phyloP scores from a whole-genome alignment of 352 stramenopile genomes.

The Phytophthora fragariae region DNA sequence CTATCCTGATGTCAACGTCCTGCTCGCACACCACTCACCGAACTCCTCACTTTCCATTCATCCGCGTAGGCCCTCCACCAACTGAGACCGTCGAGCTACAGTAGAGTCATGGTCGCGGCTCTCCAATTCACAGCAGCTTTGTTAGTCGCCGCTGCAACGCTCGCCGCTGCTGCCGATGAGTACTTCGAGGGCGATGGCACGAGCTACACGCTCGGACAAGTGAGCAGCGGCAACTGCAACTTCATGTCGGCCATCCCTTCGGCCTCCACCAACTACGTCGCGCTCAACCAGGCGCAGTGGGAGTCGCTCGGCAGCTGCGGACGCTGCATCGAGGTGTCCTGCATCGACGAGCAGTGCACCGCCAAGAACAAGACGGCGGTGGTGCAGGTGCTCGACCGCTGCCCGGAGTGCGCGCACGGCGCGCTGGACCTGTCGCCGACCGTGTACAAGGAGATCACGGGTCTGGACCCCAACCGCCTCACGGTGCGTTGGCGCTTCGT shows the following conservation, averaged over 20 bases:
- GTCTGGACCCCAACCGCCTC: slow-evolving; percentile 58
- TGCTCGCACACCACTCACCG: slow-evolving; percentile 3
- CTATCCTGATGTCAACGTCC: slow-evolving; percentile 7
- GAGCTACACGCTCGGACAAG: slow-evolving; percentile 46
- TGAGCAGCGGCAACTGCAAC: slow-evolving; percentile 59
- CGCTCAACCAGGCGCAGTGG: slow-evolving; percentile 75
- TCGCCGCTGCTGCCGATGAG: slow-evolving; percentile 28
- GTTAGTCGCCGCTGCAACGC: slow-evolving; percentile 1
- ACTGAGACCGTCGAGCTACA: neutral
- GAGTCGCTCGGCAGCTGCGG: slow-evolving; percentile 57
- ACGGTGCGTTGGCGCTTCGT: slow-evolving; percentile 76
- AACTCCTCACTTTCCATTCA: slow-evolving; percentile 36
- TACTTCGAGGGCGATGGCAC: slow-evolving; percentile 57
- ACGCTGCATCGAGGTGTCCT: slow-evolving; percentile 70
- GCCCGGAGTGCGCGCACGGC: slow-evolving; percentile 71
- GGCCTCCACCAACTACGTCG: slow-evolving; percentile 71
- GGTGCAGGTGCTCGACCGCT: slow-evolving; percentile 78
- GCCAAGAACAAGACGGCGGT: slow-evolving; percentile 53
- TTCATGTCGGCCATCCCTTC: slow-evolving; percentile 57
- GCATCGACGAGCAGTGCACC: slow-evolving; percentile 58
- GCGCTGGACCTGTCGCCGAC: slow-evolving; percentile 75
- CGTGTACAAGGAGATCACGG: slow-evolving; percentile 77
- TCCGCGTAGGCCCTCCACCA: slow-evolving; percentile 1
- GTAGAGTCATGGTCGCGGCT: slow-evolving; percentile 21
- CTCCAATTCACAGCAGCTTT: slow-evolving; percentile 24